Conservation (phyloP, 441 rosid species). For the Jatropha podagrica region DNA sequence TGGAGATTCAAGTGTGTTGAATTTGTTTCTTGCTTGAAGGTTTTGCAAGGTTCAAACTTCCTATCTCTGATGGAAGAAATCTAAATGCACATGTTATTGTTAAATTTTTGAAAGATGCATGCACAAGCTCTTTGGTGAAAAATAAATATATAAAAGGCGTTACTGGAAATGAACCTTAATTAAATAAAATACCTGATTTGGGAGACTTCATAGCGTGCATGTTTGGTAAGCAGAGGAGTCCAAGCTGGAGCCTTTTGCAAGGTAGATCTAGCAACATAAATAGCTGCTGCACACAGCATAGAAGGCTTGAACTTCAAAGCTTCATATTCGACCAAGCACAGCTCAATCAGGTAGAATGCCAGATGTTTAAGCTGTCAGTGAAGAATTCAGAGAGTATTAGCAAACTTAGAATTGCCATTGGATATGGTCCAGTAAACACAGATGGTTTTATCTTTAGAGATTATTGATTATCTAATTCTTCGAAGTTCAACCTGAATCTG, state of each 20-base stretch:
- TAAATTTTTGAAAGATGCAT: neutral
- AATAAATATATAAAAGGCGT: neutral
- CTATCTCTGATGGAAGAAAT: neutral
- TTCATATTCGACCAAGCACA: constrained; percentile 78
- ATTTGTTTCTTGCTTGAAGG: neutral
- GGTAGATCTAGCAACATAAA: constrained; percentile 76
- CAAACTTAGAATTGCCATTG: constrained; percentile 3
- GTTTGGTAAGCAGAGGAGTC: constrained; percentile 67
- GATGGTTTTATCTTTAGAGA: neutral
- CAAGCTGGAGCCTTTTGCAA: constrained; percentile 65
- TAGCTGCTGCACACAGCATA: constrained; percentile 84
- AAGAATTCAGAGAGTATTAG: neutral
- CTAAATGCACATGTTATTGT: neutral
- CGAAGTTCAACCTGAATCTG: neutral
- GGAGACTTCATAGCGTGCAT: constrained; percentile 56
- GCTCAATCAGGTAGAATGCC: constrained; percentile 79
- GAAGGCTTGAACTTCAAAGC: constrained; percentile 80
- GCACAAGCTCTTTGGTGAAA: neutral
- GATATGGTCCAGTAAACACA: neutral
- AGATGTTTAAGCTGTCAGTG: constrained; percentile 77
- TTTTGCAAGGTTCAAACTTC: neutral
- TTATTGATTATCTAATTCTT: neutral
- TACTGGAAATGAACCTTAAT: neutral
- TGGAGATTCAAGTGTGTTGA: neutral
- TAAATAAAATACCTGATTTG: constrained; percentile 55